A percentile compares a stretch with the other conserved stretches of the same genome.
Evolutionary conservation across 441 rosid species (phyloP).

Genomic region (Populus trichocarpa): DNA sequence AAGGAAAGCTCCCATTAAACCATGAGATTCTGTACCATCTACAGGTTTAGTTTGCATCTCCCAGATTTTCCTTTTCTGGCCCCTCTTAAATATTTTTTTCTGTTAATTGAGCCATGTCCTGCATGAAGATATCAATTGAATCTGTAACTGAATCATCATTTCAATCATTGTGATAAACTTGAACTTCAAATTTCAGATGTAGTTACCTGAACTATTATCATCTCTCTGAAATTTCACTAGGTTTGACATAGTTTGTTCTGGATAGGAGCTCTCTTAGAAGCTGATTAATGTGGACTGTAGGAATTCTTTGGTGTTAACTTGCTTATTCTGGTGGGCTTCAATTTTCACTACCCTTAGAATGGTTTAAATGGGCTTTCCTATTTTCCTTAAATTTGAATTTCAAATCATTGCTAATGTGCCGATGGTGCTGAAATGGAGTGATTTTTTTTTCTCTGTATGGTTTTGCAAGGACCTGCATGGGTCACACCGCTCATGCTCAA

Average conservation of each 20-base stretch:
- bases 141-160: neutral
- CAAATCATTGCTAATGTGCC: neutral
- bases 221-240: neutral
- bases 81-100: neutral
- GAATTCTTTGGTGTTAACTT: neutral
- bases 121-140: neutral
- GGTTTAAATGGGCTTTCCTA: neutral
- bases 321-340: neutral
- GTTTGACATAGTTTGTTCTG: neutral
- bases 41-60: constrained; percentile 31
- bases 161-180: neutral
- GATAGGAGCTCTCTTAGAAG: neutral
- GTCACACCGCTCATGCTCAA: neutral
- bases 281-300: neutral
- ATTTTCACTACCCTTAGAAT: neutral
- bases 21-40: constrained; percentile 63
- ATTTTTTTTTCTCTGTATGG: neutral
- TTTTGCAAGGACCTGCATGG: neutral
- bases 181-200: neutral
- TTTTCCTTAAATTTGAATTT: neutral
- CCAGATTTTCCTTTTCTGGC: neutral
- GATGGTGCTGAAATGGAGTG: neutral
- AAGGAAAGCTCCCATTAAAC: constrained; percentile 52
- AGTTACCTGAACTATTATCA: neutral
- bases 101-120: neutral